A percentile compares a stretch with the other conserved stretches of the same genome.
These are phyloP conservation scores for Apiotrichum gamsii DNA, from an alignment of 1,284 basidiomycete genomes.

Conservation along the genomic window DNA sequence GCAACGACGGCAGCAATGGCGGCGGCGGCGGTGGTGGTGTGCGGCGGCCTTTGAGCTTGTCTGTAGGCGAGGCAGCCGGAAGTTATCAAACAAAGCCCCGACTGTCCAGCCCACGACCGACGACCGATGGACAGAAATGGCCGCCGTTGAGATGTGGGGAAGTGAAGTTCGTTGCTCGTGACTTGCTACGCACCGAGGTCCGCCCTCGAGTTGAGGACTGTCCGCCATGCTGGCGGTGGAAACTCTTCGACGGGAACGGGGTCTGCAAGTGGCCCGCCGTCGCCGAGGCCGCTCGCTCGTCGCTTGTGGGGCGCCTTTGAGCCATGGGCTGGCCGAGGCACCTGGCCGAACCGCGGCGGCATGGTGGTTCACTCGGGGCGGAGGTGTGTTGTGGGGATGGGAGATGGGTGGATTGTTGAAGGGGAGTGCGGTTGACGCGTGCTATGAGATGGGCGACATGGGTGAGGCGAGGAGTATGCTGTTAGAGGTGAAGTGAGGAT, in stretches of 20 bases:
- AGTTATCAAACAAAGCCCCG: no score
- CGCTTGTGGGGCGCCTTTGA: slow-evolving; percentile 8
- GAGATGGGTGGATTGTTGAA: not conserved
- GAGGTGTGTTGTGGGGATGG: not conserved
- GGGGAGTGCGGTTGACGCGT: not conserved
- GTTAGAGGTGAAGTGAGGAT: no score
- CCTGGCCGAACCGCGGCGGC: slow-evolving; percentile 8
- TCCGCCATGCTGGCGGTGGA: slow-evolving; percentile 42
- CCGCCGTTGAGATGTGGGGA: no score
- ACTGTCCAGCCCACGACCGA: no score
- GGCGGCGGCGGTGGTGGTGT: no score
- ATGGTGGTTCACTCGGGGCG: not conserved
- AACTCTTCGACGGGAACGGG: slow-evolving; percentile 41
- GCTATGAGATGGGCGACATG: no score
- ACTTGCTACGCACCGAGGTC: slow-evolving; percentile 43
- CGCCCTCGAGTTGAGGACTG: slow-evolving; percentile 36
- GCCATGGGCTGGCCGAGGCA: slow-evolving; percentile 3
- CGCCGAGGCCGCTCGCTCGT: slow-evolving; percentile 7
- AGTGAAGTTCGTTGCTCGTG: no score
- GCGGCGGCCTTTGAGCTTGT: no score
- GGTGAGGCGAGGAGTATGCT: no score
- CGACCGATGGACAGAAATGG: no score
- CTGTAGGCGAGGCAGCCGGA: no score
- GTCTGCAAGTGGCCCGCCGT: slow-evolving; percentile 13
- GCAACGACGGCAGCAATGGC: no score